These are phyloP conservation scores for Rhodotorula glutinis DNA, from an alignment of 1,284 basidiomycete genomes.

Conservation along the genomic window DNA sequence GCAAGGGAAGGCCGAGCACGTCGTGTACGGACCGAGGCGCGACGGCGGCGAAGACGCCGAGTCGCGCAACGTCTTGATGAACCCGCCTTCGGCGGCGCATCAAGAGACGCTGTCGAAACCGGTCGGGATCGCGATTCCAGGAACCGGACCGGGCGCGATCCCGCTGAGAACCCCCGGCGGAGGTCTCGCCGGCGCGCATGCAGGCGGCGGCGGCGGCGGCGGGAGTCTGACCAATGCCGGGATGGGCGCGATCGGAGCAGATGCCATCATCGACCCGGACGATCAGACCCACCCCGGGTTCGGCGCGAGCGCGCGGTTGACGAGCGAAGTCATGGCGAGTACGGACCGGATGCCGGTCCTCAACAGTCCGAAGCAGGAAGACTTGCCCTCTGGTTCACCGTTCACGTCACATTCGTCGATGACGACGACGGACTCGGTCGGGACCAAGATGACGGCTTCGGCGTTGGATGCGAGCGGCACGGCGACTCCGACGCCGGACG, in stretches of 20 bases:
- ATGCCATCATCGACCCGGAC: constrained; percentile 31
- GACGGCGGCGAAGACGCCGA: constrained; percentile 9
- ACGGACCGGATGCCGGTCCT: constrained; percentile 37
- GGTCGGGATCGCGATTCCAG: constrained; percentile 26
- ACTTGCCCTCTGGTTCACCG: constrained; percentile 17
- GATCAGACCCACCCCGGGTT: constrained; percentile 37
- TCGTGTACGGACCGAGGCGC: constrained; percentile 39
- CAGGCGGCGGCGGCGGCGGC: neutral
- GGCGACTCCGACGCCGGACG: constrained; percentile 6
- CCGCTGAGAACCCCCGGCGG: constrained; percentile 7
- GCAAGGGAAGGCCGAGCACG: constrained; percentile 41
- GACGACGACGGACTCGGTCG: too few relatives aligned
- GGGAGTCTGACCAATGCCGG: constrained; percentile 18
- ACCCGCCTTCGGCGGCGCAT: neutral
- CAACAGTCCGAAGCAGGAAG: constrained; percentile 25
- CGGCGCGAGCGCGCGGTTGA: constrained; percentile 25
- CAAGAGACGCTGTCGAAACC: constrained; percentile 9
- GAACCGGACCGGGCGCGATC: neutral
- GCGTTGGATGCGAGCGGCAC: neutral
- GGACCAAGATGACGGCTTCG: neutral
- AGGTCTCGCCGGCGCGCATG: neutral
- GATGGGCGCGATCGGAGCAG: constrained; percentile 24
- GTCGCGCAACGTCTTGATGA: neutral
- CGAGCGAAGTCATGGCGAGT: constrained; percentile 35
- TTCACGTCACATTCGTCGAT: constrained; percentile 7